Conservation (phyloP, 352 stramenopile species). For the Phytopythium litorale region DNA sequence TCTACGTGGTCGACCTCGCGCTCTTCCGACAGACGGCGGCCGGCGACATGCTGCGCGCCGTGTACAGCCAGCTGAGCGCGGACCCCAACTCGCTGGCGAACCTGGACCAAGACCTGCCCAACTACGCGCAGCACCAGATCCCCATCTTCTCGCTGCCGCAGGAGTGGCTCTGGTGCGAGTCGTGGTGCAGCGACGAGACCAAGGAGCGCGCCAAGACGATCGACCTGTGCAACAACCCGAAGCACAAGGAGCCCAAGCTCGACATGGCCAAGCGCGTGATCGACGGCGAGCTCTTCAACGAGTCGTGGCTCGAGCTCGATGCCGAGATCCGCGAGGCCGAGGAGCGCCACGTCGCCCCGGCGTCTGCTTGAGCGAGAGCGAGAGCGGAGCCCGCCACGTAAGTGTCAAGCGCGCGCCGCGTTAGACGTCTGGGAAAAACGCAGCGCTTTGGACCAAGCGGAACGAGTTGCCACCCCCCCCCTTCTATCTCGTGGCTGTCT, state of each 20-base stretch:
- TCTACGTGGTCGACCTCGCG: conserved; percentile 99
- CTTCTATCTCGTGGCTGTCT: background rate
- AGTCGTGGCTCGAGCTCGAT: conserved; percentile 99
- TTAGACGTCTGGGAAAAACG: background rate
- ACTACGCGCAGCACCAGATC: conserved; percentile 95
- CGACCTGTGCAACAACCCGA: conserved; percentile 99
- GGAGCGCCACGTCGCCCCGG: background rate
- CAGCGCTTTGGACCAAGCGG: background rate
- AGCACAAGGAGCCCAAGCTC: conserved; percentile 99
- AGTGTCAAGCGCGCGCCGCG: background rate
- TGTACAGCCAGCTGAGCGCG: conserved; percentile 96
- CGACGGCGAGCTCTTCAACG: conserved; percentile 94
- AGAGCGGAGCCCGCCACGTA: background rate
- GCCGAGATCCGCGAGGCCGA: conserved; percentile 91
- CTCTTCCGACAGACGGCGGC: conserved; percentile 93
- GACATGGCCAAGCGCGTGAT: conserved; percentile 99
- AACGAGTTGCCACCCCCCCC: background rate
- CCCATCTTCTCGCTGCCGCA: conserved; percentile 97
- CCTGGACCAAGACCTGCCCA: conserved; percentile 99
- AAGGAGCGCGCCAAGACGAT: conserved; percentile 99
- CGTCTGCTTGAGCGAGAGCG: background rate
- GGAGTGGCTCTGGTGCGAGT: conserved; percentile 99
- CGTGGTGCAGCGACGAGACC: conserved; percentile 98
- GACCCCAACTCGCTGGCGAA: conserved; percentile 99
- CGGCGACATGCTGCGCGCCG: conserved; percentile 93